Evolutionary conservation across 2,329 filamentous ascomycete species (phyloP), one percentile per base, ranked within the genome.

Genomic region (Calonectria hongkongensis): DNA sequence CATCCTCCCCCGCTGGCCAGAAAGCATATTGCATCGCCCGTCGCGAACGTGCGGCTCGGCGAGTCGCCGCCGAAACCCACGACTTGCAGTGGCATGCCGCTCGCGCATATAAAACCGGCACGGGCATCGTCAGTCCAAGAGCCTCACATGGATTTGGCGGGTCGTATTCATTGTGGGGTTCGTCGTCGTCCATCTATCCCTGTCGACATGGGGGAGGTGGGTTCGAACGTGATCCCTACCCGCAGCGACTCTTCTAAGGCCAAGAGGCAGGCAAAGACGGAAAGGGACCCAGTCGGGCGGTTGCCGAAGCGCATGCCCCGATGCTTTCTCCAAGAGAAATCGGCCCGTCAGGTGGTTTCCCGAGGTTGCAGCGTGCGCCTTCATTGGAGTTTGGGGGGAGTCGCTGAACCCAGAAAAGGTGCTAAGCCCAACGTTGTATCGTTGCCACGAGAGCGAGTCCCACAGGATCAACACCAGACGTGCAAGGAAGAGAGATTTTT

Each of bases 121-220:
- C 30, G 56, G 43, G 54, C 66, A 63, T 50, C 36, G 30, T 15
- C 27, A 30, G 16, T 36, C 62, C 33, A 8, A 43, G 54, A 62
- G 66, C 66, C 66, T 68, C 66, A 62, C 45, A 68, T 63, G 66
- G 56, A 39, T 63, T 1, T 16, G 21, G 21, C 41, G 21, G 28
- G 66, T 63, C 9, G n/a, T 30, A 63, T 63, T 39, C 28, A 12
- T 30, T 51, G 66, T 62, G 66, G 66, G 51, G 66, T 7, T 54
- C 15, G 7, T 25, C n/a, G 18, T 18, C 28, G 21, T 25, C 30
- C 15, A 21, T 25, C 54, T 33, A 25, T 27, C 30, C 66, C 28
- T 51, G 18, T 28, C 21, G 41, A 36, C 43, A 68, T 68, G 66
- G 66, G 54, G 56, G 54, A 43, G 30, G 66, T 41, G 66, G 30